Evolutionary conservation across 495 filamentous ascomycete genomes (phyloP), one percentile per base, ranked within the genome.

Genomic region (Lasiosphaeria miniovina): DNA sequence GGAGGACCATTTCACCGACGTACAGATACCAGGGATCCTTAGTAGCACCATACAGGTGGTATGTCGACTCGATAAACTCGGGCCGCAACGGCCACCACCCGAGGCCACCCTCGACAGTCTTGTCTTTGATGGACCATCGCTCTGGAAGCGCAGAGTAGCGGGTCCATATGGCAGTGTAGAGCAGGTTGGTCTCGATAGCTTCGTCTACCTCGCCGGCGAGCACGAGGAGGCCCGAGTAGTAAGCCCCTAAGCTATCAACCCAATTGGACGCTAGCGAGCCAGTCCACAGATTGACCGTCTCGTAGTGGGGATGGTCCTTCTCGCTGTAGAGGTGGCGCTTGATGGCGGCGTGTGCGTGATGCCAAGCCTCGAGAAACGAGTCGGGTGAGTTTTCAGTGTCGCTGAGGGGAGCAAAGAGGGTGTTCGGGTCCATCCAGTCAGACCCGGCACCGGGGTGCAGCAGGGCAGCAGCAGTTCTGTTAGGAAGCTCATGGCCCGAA

Each of bases 61-160:
- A 98, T 0, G 90, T 97, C 0, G 90, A 95, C 71, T 98, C 94
- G 65, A 96, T 89, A 65, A 98, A 97, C 71, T 98, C 94, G 8
- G 94, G 94, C 36, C 94, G 83, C 40, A 96, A 88, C 14, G 91
- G 91, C 84, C 96, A 98, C 91, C 94, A 98, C 7, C 88, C 84
- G 8, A 98, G 83, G 6, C 91, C 91, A 6, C 85, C 83, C 66
- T 98, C 95, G 48, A 98, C 86, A 45, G 87, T 84, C 33, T 90
- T 90, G n/a, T 89, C 88, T 41, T 84, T 84, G 24, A 91, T 84
- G 46, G 92, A 96, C 92, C 91, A 98, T 60, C 94, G 82, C 71
- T 98, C 94, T 8, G 94, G 94, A 24, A 98, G 81, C 5, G 91
- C 94, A 7, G 91, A 87, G 67, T 93, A 98, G 32, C 94, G 84